These are phyloP conservation scores for Pinus tabuliformis DNA, from an alignment of 75 land plant genomes.

Conservation along the genomic window DNA sequence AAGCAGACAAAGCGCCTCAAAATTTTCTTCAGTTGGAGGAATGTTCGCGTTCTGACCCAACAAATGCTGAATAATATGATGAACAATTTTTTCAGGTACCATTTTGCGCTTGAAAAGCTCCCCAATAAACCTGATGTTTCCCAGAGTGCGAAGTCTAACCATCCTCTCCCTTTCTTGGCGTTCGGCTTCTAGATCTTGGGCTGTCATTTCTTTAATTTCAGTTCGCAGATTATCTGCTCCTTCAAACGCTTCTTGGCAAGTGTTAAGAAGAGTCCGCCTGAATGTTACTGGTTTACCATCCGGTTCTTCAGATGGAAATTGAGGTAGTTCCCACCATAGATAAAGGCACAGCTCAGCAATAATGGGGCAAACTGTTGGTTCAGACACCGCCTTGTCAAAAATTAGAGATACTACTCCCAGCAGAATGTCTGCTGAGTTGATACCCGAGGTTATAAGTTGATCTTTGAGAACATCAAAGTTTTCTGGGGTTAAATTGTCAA, in stretches of 20 bases:
- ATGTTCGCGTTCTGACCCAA: slow-evolving; percentile 58
- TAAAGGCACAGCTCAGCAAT: slow-evolving; percentile 78
- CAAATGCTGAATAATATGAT: slow-evolving; percentile 83
- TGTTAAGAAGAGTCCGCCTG: slow-evolving; percentile 77
- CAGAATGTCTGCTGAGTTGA: too few species aligned
- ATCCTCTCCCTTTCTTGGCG: slow-evolving; percentile 79
- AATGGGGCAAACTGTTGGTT: slow-evolving; percentile 93
- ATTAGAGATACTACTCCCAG: too few species aligned
- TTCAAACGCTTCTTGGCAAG: slow-evolving; percentile 95
- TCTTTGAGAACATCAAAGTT: slow-evolving; percentile 52
- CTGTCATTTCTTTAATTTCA: slow-evolving; percentile 65
- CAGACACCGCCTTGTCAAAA: slow-evolving; percentile 51
- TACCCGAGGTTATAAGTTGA: too few species aligned
- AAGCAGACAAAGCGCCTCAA: slow-evolving; percentile 90
- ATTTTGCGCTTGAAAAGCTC: slow-evolving; percentile 89
- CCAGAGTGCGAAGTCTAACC: slow-evolving; percentile 78
- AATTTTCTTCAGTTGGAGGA: slow-evolving; percentile 85
- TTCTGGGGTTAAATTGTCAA: slow-evolving; percentile 92
- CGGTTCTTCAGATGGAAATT: slow-evolving; percentile 67
- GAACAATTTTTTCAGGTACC: slow-evolving; percentile 81
- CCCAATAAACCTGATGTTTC: slow-evolving; percentile 87
- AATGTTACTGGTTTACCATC: slow-evolving; percentile 72
- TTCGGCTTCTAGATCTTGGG: slow-evolving; percentile 73
- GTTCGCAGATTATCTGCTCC: slow-evolving; percentile 67
- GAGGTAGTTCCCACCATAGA: slow-evolving; percentile 63